A percentile compares a stretch with the other conserved stretches of the same genome.
These are phyloP conservation scores for Cryptosporidium ubiquitum DNA, from an alignment of 169 alveolate species.

Conservation along the genomic window DNA sequence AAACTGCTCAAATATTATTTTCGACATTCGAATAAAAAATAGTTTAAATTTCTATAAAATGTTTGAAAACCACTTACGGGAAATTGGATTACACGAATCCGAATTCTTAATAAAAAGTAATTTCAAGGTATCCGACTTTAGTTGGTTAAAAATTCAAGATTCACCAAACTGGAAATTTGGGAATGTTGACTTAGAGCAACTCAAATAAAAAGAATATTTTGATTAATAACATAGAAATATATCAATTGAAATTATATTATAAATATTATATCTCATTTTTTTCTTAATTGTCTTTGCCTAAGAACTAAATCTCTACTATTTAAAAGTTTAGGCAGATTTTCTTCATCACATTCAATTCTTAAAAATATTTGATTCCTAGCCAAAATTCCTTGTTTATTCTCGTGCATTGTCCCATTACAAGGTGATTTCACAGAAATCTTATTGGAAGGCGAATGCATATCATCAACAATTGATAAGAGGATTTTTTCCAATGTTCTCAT, in stretches of 20 bases:
- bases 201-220: neutral
- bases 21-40: slow-evolving; percentile 16
- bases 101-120: neutral
- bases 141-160: slow-evolving; percentile 29
- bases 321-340: slow-evolving; percentile 5
- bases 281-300: neutral
- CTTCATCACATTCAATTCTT: slow-evolving; percentile 60
- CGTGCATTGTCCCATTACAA: slow-evolving; percentile 40
- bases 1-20: slow-evolving; percentile 1
- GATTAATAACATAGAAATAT: neutral
- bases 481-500: neutral
- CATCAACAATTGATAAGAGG: neutral
- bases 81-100: neutral
- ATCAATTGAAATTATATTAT: neutral
- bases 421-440: slow-evolving; percentile 48
- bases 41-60: slow-evolving; percentile 8
- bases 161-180: slow-evolving; percentile 65
- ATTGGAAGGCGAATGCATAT: neutral
- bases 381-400: slow-evolving; percentile 11
- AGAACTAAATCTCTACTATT: neutral
- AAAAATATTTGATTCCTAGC: slow-evolving; percentile 12
- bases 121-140: slow-evolving; percentile 45
- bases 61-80: slow-evolving; percentile 10
- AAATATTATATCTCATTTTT: neutral
- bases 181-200: slow-evolving; percentile 10